Base-by-base conservation (phyloP, 257 asterid species). In the Solanum pennellii region DNA sequence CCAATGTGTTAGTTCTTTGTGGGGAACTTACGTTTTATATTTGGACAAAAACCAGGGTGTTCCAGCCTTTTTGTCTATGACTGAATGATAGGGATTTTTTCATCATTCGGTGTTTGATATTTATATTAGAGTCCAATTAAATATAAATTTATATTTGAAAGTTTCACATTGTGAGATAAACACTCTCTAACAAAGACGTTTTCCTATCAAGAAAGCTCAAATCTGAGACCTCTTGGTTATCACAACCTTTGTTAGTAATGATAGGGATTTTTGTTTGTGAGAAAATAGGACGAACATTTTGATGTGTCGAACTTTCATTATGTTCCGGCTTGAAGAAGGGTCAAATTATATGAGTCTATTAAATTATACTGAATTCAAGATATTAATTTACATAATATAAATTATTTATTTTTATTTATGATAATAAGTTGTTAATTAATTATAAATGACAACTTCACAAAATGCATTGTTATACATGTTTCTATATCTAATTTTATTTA, bases 141-240 rank as follows among this genome's bases (percentile, higher is more conserved):
- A 49, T 49, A 5, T 0, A 20, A 0, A 49, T 49, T 49, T 3
- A 1, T 2, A 6, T 49, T 0, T 2, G 3, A 0, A 5, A 49
- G 21, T 49, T 0, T 5, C 21, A 49, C 3, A 49, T 15, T 49
- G 3, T 37, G 0, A 1, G 21, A 3, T 49, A 49, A 49, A 15
- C 1, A 0, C 21, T 49, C 21, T 2, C 21, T 49, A 49, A 5
- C 0, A 49, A 2, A 49, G 59, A 2, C 0, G 3, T 5, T 3
- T 49, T 0, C 0, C 3, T 15, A 49, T 0, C 0, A 49, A 49
- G 9, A 20, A 7, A 7, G 21, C 0, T 49, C 9, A 0, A 15
- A 49, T 7, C 9, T 3, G 9, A 2, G 0, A 49, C 9, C 1
- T 49, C 0, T 49, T 49, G 3, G 0, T 49, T 2, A 49, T 49